Percentiles rank a stretch among this genome's conserved stretches.
These are phyloP conservation scores for Mariannaea sp. DNA, from an alignment of 2,329 filamentous ascomycete genomes.

Conservation along the genomic window DNA sequence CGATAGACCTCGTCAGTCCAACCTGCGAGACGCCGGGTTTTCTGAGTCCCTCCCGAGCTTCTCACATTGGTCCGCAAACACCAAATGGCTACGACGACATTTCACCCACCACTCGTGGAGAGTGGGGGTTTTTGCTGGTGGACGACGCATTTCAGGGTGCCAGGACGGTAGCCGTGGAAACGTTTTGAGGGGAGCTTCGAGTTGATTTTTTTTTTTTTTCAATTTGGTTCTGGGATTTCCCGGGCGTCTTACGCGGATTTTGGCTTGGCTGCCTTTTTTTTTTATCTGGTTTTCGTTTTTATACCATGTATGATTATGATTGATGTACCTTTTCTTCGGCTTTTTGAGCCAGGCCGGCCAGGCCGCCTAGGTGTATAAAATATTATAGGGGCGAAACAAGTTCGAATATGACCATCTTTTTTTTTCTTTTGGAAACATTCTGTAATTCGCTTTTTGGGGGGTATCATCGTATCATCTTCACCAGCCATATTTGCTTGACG, in stretches of 20 bases:
- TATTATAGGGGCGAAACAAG: constrained; percentile 11
- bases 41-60: constrained; percentile 28
- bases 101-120: constrained; percentile 64
- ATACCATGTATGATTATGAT: constrained; percentile 16
- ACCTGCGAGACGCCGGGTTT: constrained; percentile 20
- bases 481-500: constrained; percentile 85
- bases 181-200: constrained; percentile 20
- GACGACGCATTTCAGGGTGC: constrained; percentile 50
- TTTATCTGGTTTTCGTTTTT: not conserved
- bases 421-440: no score
- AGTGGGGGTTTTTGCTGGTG: constrained; percentile 66
- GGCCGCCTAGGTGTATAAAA: constrained; percentile 1
- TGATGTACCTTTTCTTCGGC: not conserved
- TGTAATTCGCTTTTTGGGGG: constrained; percentile 17
- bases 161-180: constrained; percentile 55
- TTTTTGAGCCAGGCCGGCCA: constrained; percentile 14
- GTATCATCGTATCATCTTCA: constrained; percentile 38
- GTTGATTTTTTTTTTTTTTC: constrained; percentile 9
- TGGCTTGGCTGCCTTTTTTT: not conserved
- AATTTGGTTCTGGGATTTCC: no score
- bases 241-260: not conserved
- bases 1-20: constrained; percentile 27
- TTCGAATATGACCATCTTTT: not conserved
- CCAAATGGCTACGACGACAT: constrained; percentile 66
- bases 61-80: constrained; percentile 54